Evolutionary conservation across 2,329 filamentous ascomycete genomes (phyloP).

Genomic region (Arthroderma sp.): DNA sequence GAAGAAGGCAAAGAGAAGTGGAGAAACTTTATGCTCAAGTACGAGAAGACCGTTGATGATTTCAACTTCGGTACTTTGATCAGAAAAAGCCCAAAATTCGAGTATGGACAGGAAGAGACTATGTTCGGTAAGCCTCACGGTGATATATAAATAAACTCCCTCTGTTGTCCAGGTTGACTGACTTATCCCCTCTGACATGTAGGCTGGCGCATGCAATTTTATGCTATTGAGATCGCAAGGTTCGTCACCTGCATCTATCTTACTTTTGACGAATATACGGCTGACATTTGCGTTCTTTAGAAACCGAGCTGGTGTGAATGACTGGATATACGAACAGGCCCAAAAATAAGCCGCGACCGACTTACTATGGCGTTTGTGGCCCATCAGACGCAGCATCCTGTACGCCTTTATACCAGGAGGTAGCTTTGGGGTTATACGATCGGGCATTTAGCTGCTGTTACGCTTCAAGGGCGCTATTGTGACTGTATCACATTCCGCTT

Average conservation of each 20-base stretch:
- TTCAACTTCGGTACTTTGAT: constrained; percentile 97
- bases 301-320: constrained; percentile 80
- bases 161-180: neutral
- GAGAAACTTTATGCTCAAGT: constrained; percentile 86
- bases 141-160: neutral
- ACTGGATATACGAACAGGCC: constrained; percentile 87
- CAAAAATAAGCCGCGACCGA: constrained; percentile 28
- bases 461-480: too few species aligned
- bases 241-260: constrained; percentile 25
- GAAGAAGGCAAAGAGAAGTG: constrained; percentile 86
- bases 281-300: constrained; percentile 23
- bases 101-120: constrained; percentile 79
- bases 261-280: constrained; percentile 8
- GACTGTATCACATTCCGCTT: too few species aligned
- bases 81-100: constrained; percentile 59
- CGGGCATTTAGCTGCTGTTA: too few species aligned
- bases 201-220: constrained; percentile 69
- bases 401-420: too few species aligned
- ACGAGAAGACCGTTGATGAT: constrained; percentile 91
- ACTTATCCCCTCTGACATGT: neutral
- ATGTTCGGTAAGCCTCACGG: constrained; percentile 60
- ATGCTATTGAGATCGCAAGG: constrained; percentile 63
- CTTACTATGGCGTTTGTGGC: neutral
- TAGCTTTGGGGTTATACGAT: too few species aligned
- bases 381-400: neutral